phyloP scores from a whole-genome alignment of 2,329 filamentous ascomycete genomes.

The Drechslerella stenobrocha region DNA sequence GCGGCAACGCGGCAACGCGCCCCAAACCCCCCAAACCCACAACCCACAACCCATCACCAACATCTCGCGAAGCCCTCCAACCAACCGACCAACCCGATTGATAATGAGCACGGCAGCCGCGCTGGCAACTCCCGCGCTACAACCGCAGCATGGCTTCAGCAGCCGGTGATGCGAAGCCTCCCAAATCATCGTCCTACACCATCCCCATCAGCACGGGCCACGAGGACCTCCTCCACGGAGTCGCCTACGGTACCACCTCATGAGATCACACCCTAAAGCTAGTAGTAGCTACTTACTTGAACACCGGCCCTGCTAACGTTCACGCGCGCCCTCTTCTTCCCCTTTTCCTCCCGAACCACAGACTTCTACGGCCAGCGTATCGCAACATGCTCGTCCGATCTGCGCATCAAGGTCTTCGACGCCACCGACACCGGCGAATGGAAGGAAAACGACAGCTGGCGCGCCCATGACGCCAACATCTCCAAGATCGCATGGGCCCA shows the following conservation, averaged over 20 bases:
- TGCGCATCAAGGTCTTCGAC: slow-evolving; percentile 53
- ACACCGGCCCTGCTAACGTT: too few species aligned
- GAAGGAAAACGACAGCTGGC: slow-evolving; percentile 52
- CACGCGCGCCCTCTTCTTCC: neutral
- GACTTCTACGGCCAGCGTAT: slow-evolving; percentile 54
- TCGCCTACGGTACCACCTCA: slow-evolving; percentile 51
- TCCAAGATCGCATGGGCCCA: slow-evolving; percentile 53
- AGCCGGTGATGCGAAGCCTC: slow-evolving; percentile 32
- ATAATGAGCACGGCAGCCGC: slow-evolving; percentile 1
- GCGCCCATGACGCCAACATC: slow-evolving; percentile 54
- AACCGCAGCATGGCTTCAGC: slow-evolving; percentile 31
- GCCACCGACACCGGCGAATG: slow-evolving; percentile 52
- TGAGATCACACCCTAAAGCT: neutral
- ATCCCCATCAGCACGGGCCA: slow-evolving; percentile 52
- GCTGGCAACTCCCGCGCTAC: neutral
- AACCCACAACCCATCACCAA: neutral
- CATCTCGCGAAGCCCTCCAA: too few species aligned
- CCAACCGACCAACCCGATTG: too few species aligned
- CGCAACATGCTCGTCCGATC: slow-evolving; percentile 54
- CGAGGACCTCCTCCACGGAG: slow-evolving; percentile 53
- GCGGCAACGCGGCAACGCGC: slow-evolving; percentile 10
- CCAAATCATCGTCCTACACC: slow-evolving; percentile 41
- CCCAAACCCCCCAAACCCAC: neutral
- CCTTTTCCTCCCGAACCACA: slow-evolving; percentile 10
- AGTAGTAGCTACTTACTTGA: too few species aligned